Evolutionary conservation across 257 asterid genomes (phyloP), one percentile per base, ranked within the genome.

Genomic region (Solanum chiquidenum): DNA sequence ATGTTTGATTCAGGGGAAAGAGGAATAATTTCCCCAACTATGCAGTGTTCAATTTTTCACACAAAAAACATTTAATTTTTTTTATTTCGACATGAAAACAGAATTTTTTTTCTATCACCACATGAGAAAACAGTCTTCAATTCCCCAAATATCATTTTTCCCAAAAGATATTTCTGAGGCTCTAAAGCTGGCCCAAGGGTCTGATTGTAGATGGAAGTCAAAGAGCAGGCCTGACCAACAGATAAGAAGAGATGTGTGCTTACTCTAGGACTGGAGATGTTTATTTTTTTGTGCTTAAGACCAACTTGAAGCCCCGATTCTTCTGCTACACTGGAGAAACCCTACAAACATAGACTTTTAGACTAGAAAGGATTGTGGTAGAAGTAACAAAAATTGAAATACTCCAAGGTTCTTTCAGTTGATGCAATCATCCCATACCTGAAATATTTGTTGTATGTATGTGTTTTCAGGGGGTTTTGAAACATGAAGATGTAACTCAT

Each of bases 231-330:
- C 44, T 49, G 44, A 82, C 42, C 44, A 82, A 46, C 73, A 86
- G 62, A 86, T 58, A 46, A 73, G 33, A 73, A 60, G 69, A 86
- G 25, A 69, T 29, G 12, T 77, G 66, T 66, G 91, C 98, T 93
- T 92, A 96, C 99, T 92, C 99, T 94, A 89, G 98, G 92, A 91
- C 96, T 94, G 31, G 99, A 97, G 88, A 97, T 95, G 94, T 97
- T 97, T 85, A 97, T 97, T 92, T 96, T 96, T 92, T 97, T 96
- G 98, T 97, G 99, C 94, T 96, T 97, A 88, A 97, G 90, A 72
- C 94, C 96, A 88, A 97, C 94, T 85, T 94, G 91, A 88, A 95
- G 92, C 88, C 98, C 99, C 92, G 93, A 86, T 88, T 96, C 95
- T 86, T 92, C 91, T n/a, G 98, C 95, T 37, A 96, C 98, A 75